phyloP scores from a whole-genome alignment of 192 early-diverging fungal species.

The Allomyces macrogynus region DNA sequence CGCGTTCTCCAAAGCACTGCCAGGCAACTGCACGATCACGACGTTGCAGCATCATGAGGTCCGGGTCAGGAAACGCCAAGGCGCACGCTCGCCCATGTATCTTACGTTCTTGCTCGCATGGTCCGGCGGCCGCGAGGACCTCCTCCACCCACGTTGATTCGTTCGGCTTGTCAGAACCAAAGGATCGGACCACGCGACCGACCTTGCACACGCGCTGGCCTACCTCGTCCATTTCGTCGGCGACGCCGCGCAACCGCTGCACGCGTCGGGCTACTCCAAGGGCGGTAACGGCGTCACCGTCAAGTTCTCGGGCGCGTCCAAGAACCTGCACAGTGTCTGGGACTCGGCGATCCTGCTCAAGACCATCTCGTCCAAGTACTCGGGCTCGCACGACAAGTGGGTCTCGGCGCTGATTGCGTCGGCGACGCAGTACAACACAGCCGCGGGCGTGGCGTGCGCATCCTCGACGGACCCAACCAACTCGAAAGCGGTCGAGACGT shows the following conservation, averaged over 20 bases:
- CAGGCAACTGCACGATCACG: no score
- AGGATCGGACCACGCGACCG: slow-evolving; percentile 5
- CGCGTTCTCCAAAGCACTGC: no score
- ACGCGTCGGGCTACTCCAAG: neutral
- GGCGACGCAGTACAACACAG: neutral
- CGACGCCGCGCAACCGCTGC: neutral
- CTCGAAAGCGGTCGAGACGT: neutral
- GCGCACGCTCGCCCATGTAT: no score
- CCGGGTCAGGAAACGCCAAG: no score
- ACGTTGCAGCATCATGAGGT: no score
- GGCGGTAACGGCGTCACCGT: neutral
- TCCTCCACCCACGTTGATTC: neutral
- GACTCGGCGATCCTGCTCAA: neutral
- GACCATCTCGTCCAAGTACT: neutral
- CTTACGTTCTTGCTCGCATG: no score
- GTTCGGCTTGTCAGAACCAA: neutral
- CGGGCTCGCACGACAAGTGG: neutral
- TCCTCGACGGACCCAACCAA: neutral
- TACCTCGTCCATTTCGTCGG: neutral
- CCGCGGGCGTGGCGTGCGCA: neutral
- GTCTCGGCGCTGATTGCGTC: neutral
- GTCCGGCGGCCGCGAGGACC: neutral
- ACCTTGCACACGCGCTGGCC: neutral
- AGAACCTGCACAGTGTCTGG: neutral
- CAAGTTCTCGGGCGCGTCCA: neutral